These are phyloP conservation scores for Pelargonium cotyledonis DNA, from an alignment of 441 rosid species.

Conservation along the genomic window DNA sequence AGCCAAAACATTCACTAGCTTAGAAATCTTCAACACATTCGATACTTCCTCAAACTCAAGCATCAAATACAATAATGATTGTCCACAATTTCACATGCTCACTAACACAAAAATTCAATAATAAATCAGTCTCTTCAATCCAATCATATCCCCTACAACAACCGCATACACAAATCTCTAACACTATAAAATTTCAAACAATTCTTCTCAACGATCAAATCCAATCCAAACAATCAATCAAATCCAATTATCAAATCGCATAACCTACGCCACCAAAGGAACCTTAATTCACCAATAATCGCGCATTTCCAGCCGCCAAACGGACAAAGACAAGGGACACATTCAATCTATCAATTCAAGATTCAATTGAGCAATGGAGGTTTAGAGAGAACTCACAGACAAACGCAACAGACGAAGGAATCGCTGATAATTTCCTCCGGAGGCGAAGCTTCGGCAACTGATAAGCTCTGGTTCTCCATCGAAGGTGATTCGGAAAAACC, in stretches of 20 bases:
- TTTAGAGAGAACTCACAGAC: conserved; percentile 43
- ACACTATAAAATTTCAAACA: too few relatives aligned
- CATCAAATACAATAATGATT: not conserved
- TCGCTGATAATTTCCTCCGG: conserved; percentile 37
- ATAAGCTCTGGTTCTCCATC: conserved; percentile 18
- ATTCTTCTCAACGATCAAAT: too few relatives aligned
- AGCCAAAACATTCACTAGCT: not conserved
- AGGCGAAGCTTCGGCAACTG: conserved; percentile 12
- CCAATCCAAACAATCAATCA: not conserved
- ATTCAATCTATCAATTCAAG: not conserved
- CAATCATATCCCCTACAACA: too few relatives aligned
- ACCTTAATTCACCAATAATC: not conserved
- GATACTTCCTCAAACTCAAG: not conserved
- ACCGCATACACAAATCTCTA: too few relatives aligned
- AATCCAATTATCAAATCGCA: not conserved
- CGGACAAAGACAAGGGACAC: not conserved
- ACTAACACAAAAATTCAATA: too few relatives aligned
- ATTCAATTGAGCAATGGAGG: not conserved
- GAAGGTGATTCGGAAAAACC: not conserved
- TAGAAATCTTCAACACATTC: not conserved
- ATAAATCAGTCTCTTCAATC: too few relatives aligned
- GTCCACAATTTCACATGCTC: too few relatives aligned
- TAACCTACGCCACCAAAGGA: not conserved
- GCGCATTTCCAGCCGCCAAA: not conserved
- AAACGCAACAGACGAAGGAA: conserved; percentile 55